Base-by-base conservation (phyloP, 176 grass and related monocot genomes). In the Carex myosuroides region DNA sequence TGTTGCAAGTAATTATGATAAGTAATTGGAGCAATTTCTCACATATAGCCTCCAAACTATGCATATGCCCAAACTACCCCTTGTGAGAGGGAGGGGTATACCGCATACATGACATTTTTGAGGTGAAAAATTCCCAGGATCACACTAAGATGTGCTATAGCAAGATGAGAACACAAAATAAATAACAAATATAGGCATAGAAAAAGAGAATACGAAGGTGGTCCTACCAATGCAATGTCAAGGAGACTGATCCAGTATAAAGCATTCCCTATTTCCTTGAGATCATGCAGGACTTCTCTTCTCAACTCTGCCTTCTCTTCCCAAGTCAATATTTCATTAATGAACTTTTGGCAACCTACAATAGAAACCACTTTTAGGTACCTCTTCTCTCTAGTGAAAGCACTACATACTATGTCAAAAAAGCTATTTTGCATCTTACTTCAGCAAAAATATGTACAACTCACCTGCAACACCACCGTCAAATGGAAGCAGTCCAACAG, bases 271-370 rank as follows among this genome's bases (percentile, higher is more conserved):
- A 98, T 92, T 93, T 98, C 95, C 87, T 94, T 94, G 54, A 98
- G 87, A 64, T 91, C 95, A 44, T 90, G 89, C 86, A 94, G 91
- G 84, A 98, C 89, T 90, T 98, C 95, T 69, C 70, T 79, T 91
- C 91, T 98, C 64, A 93, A 81, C 65, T 94, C 95, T 77, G 84
- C 85, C 86, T 93, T 98, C 6, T 89, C 92, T 76, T 91, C 90
- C 95, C 95, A 98, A 32, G 95, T 98, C 59, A 98, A 90, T 71
- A 92, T 92, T 90, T 98, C 95, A 93, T 94, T 92, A 93, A 98
- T 90, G 86, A 93, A 90, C 86, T 93, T 98, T 82, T 90, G 89
- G 75, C 95, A 98, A 32, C 95, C 95, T 98, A 88, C 32, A 90
- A 68, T 80, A 89, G 53, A 90, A 18, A 24, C 46, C 83, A 60